phyloP scores from a whole-genome alignment of 148 eudicot species.

The Rhododendron vialii region DNA sequence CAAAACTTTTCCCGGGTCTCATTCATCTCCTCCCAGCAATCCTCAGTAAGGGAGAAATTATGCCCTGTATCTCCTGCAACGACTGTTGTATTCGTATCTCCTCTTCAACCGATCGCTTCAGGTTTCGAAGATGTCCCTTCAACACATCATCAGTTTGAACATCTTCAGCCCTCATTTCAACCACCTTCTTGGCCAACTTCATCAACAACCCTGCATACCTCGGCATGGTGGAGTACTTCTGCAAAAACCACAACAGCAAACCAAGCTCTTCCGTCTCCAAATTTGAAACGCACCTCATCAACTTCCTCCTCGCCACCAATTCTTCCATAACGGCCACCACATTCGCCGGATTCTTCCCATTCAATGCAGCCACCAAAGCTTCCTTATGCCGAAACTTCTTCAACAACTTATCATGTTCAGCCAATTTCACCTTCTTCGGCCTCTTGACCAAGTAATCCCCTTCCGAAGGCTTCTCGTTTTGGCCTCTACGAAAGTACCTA shows the following conservation, averaged over 20 bases:
- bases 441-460: constrained; percentile 67
- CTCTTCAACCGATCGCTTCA: constrained; percentile 67
- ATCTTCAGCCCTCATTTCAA: constrained; percentile 73
- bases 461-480: constrained; percentile 67
- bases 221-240: constrained; percentile 64
- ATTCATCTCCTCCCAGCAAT: constrained; percentile 66
- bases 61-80: constrained; percentile 80
- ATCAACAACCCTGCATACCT: constrained; percentile 65
- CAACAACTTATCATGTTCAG: constrained; percentile 77
- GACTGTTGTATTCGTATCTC: constrained; percentile 77
- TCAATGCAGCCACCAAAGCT: constrained; percentile 73
- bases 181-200: constrained; percentile 68
- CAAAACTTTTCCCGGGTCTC: not conserved
- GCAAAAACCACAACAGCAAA: constrained; percentile 56
- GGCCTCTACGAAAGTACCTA: constrained; percentile 88
- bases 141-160: constrained; percentile 40
- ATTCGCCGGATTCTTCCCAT: constrained; percentile 58
- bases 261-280: constrained; percentile 69
- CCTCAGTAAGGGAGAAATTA: constrained; percentile 80
- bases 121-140: constrained; percentile 51
- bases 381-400: constrained; percentile 92
- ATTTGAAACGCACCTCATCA: constrained; percentile 59
- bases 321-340: constrained; percentile 91
- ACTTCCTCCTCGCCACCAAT: constrained; percentile 74
- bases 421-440: constrained; percentile 63